Evolutionary conservation across 305 asterid genomes (phyloP).

Genomic region (Fraxinus dipetala): DNA sequence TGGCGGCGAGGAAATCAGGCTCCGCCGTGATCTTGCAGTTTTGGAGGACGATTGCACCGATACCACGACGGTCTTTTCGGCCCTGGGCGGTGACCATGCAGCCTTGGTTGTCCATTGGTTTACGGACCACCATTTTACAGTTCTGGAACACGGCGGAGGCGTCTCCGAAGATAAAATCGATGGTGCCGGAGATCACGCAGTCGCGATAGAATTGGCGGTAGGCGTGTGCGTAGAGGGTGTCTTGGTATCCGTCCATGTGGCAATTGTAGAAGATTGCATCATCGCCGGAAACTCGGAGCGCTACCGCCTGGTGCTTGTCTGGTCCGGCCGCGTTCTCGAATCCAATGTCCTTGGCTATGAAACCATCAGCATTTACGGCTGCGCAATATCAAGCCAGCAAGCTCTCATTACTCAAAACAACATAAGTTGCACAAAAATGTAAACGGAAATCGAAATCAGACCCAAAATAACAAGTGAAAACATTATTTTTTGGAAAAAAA

Average conservation of each 20-base stretch:
- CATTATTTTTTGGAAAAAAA: background rate
- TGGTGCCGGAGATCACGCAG: constrained; percentile 60
- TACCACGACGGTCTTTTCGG: constrained; percentile 50
- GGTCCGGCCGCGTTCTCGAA: constrained; percentile 78
- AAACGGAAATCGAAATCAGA: background rate
- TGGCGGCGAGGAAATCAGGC: constrained; percentile 25
- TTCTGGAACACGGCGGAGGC: constrained; percentile 59
- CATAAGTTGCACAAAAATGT: background rate
- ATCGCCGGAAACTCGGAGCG: constrained; percentile 61
- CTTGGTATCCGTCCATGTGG: constrained; percentile 60
- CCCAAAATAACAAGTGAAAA: background rate
- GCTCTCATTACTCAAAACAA: background rate
- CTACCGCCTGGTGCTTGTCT: constrained; percentile 63
- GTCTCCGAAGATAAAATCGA: constrained; percentile 73
- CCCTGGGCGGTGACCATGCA: constrained; percentile 89
- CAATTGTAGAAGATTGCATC: constrained; percentile 52
- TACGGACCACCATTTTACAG: constrained; percentile 51
- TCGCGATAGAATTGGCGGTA: constrained; percentile 67
- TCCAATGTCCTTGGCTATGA: constrained; percentile 58
- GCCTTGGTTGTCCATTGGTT: constrained; percentile 50
- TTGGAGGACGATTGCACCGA: constrained; percentile 51
- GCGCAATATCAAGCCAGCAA: background rate
- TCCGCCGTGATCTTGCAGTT: constrained; percentile 49
- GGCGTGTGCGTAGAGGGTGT: constrained; percentile 54
- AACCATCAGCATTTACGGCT: constrained; percentile 50